Percentiles rank a stretch among this genome's conserved stretches.
These are phyloP conservation scores for Juncus effusus DNA, from an alignment of 176 grass and related monocot species.

Conservation along the genomic window DNA sequence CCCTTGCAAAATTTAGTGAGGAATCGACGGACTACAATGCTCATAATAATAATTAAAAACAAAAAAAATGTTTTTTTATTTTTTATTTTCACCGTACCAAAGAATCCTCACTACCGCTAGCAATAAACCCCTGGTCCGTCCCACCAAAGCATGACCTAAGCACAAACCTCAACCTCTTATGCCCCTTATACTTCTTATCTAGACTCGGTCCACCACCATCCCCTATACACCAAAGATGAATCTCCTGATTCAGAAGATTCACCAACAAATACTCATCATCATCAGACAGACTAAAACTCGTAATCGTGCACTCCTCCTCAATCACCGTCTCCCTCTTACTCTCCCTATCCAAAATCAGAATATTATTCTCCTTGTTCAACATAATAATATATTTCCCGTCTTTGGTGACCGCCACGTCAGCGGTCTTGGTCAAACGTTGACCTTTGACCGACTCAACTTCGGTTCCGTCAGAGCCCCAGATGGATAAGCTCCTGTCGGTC, in stretches of 20 bases:
- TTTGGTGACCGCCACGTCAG: conserved; percentile 54
- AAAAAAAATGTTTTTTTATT: too few relatives aligned
- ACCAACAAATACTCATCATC: conserved; percentile 86
- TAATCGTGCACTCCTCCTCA: conserved; percentile 59
- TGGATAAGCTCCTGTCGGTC: conserved; percentile 44
- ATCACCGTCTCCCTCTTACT: conserved; percentile 57
- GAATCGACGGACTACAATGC: too few relatives aligned
- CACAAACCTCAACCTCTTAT: conserved; percentile 64
- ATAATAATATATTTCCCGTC: conserved; percentile 67
- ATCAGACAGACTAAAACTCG: conserved; percentile 73
- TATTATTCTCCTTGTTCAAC: conserved; percentile 38
- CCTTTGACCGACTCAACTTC: conserved; percentile 62
- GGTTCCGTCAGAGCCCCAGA: conserved; percentile 57
- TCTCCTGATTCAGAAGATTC: conserved; percentile 55
- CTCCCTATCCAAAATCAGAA: conserved; percentile 65
- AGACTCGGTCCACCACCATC: conserved; percentile 40
- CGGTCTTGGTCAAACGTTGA: conserved; percentile 42
- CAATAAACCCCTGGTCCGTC: conserved; percentile 76
- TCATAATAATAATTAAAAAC: too few relatives aligned
- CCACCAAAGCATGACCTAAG: conserved; percentile 98
- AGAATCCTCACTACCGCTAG: conserved; percentile 94
- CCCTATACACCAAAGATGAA: conserved; percentile 91
- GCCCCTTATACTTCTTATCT: conserved; percentile 58
- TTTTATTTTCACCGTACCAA: conserved; percentile 38
- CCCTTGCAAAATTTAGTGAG: too few relatives aligned